Conservation (phyloP, 2,329 filamentous ascomycete species). For the Microcyclospora tardicrescens region DNA sequence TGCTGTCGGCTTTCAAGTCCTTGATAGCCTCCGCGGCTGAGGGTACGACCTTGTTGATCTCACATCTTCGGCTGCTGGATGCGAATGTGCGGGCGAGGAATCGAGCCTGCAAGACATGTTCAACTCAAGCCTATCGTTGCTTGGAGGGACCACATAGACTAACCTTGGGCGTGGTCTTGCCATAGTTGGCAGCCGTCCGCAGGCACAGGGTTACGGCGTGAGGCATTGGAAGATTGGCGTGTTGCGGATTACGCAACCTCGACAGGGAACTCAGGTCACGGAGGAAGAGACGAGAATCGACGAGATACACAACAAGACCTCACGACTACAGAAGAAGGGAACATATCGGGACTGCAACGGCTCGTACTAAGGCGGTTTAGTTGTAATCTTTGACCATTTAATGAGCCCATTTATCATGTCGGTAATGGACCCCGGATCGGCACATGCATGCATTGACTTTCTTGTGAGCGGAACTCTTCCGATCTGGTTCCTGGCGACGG, state of each 20-base stretch:
- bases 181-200: neutral
- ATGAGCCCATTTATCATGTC: no score
- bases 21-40: conserved; percentile 56
- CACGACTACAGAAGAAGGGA: neutral
- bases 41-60: conserved; percentile 8
- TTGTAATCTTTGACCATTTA: no score
- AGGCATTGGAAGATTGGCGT: neutral
- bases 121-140: neutral
- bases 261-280: no score
- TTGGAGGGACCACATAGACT: neutral
- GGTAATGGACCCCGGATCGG: no score
- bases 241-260: neutral
- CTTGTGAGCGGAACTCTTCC: no score
- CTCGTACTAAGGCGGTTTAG: no score
- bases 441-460: no score
- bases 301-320: neutral
- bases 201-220: neutral
- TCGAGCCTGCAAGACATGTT: neutral
- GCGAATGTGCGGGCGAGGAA: neutral
- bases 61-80: neutral
- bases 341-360: no score
- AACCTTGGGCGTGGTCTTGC: neutral
- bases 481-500: no score
- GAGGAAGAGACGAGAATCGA: neutral
- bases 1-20: conserved; percentile 57